phyloP scores from a whole-genome alignment of 108 stramenopile species.

The Nannochloropsis gaditana region DNA sequence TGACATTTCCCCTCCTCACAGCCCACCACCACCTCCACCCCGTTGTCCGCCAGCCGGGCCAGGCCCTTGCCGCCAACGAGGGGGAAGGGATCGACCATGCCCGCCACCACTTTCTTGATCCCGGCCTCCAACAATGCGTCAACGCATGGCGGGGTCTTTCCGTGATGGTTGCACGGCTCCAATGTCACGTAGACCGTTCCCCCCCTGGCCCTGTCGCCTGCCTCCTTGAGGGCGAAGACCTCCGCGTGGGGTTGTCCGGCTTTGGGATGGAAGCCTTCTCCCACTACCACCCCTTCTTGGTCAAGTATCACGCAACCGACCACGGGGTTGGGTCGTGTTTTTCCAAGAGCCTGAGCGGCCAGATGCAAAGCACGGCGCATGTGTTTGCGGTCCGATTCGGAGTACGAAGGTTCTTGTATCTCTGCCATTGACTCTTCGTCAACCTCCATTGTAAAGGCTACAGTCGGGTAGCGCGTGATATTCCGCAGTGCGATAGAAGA shows the following conservation, averaged over 20 bases:
- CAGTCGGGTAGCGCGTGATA: too few species aligned
- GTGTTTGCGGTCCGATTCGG: slow-evolving; percentile 29
- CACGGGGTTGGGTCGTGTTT: slow-evolving; percentile 51
- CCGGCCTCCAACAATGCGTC: slow-evolving; percentile 47
- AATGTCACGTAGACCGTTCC: slow-evolving; percentile 56
- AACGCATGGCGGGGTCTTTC: slow-evolving; percentile 54
- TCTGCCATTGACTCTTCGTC: background rate
- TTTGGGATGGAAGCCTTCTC: slow-evolving; percentile 51
- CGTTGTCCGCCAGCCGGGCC: slow-evolving; percentile 37
- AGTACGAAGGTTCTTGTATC: background rate
- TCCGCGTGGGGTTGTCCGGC: slow-evolving; percentile 56
- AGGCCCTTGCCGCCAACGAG: slow-evolving; percentile 51
- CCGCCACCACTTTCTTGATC: slow-evolving; percentile 50
- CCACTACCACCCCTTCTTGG: slow-evolving; percentile 43
- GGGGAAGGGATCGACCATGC: slow-evolving; percentile 55
- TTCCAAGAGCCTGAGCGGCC: slow-evolving; percentile 44
- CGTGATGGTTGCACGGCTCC: slow-evolving; percentile 57
- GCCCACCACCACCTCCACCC: slow-evolving; percentile 46
- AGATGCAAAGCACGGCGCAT: slow-evolving; percentile 44
- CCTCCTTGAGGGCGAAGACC: slow-evolving; percentile 51
- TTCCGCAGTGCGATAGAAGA: too few species aligned
- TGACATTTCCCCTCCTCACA: slow-evolving; percentile 40
- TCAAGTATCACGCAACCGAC: slow-evolving; percentile 54
- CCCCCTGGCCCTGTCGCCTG: slow-evolving; percentile 41
- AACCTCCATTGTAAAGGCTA: background rate